Conservation (phyloP, 163 green algal species). For the Scenedesmus sp. region DNA sequence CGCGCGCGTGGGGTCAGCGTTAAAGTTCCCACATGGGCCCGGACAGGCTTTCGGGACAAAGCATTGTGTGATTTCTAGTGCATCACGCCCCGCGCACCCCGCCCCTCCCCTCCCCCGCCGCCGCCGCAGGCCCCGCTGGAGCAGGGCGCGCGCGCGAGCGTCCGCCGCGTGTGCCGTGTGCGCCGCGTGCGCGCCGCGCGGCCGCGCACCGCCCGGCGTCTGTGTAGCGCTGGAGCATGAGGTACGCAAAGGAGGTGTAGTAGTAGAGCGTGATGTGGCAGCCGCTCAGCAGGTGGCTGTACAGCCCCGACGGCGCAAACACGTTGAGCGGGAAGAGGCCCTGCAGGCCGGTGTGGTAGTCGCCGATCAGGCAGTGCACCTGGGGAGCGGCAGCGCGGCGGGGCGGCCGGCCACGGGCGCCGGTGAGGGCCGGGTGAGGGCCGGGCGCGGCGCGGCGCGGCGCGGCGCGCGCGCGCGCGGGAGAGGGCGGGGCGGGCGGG, state of each 20-base stretch:
- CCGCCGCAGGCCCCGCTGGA: too few species aligned
- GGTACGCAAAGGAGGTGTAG: constrained; percentile 94
- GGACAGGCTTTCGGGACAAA: constrained; percentile 31
- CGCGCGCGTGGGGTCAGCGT: constrained; percentile 1
- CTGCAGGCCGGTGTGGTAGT: constrained; percentile 85
- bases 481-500: too few species aligned
- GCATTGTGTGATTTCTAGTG: constrained; percentile 40
- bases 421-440: too few species aligned
- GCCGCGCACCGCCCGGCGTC: constrained; percentile 71
- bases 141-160: too few species aligned
- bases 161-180: too few species aligned
- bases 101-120: too few species aligned
- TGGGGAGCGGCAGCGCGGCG: neutral
- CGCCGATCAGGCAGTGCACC: constrained; percentile 92
- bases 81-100: constrained; percentile 43
- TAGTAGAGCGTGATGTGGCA: constrained; percentile 94
- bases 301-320: constrained; percentile 56
- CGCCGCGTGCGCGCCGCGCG: too few species aligned
- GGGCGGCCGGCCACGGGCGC: too few species aligned
- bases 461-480: too few species aligned
- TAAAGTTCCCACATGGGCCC: constrained; percentile 41
- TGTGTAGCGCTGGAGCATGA: constrained; percentile 88
- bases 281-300: constrained; percentile 72
- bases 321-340: constrained; percentile 77
- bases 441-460: too few species aligned